phyloP scores from a whole-genome alignment of 2,329 filamentous ascomycete species.

The Coniosporium tulheliwenetii region DNA sequence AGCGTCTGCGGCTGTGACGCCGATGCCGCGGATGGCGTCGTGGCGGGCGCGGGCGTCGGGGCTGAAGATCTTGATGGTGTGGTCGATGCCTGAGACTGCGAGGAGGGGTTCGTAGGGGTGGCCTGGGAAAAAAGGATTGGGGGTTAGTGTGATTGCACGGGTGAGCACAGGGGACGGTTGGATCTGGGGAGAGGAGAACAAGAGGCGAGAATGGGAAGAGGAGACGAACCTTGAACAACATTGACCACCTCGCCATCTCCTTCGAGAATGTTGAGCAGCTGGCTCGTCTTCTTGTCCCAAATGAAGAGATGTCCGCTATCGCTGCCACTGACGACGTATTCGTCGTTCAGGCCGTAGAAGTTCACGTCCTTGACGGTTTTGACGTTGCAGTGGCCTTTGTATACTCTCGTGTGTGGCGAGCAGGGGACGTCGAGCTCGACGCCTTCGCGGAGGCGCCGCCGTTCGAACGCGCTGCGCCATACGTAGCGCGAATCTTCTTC shows the following conservation, averaged over 20 bases:
- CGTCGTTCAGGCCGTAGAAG: constrained; percentile 50
- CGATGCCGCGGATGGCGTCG: constrained; percentile 39
- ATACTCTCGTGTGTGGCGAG: constrained; percentile 38
- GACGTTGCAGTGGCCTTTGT: constrained; percentile 50
- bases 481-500: constrained; percentile 19
- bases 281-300: constrained; percentile 47
- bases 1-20: constrained; percentile 35
- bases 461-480: constrained; percentile 33
- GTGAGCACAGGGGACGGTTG: background rate
- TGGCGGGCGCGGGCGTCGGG: constrained; percentile 41
- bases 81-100: constrained; percentile 51
- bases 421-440: constrained; percentile 41
- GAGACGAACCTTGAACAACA: constrained; percentile 40
- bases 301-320: constrained; percentile 54
- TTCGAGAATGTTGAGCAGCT: constrained; percentile 48
- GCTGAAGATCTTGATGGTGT: constrained; percentile 54
- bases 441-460: constrained; percentile 28
- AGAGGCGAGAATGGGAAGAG: background rate
- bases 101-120: constrained; percentile 54
- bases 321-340: constrained; percentile 52
- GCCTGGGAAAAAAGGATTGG: constrained; percentile 20
- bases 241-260: constrained; percentile 57
- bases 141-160: background rate
- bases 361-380: constrained; percentile 56
- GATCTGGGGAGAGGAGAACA: background rate